These are phyloP conservation scores for Ordospora colligata DNA, from an alignment of 371 early-diverging fungal species.

Conservation along the genomic window DNA sequence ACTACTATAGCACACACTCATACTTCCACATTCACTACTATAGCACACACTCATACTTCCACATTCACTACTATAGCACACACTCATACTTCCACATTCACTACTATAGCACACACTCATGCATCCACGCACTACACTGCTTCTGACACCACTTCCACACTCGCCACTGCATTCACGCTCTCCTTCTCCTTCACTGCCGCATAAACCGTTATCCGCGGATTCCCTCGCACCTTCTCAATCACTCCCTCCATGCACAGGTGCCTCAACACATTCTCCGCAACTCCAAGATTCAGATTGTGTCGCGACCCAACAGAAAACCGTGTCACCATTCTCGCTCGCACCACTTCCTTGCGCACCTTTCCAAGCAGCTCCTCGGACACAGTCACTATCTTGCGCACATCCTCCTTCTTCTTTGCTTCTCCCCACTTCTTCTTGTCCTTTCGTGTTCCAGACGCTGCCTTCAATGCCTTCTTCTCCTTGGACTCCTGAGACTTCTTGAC, in stretches of 20 bases:
- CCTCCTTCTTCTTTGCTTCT: conserved; percentile 47
- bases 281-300: conserved; percentile 49
- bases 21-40: too few relatives aligned
- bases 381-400: conserved; percentile 28
- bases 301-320: conserved; percentile 35
- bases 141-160: too few relatives aligned
- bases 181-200: neutral
- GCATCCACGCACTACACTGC: too few relatives aligned
- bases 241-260: conserved; percentile 34
- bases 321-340: conserved; percentile 44
- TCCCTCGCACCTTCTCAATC: conserved; percentile 23
- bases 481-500: conserved; percentile 53
- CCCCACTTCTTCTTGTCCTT: conserved; percentile 60
- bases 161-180: neutral
- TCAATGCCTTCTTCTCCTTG: conserved; percentile 47
- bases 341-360: conserved; percentile 57
- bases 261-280: conserved; percentile 48
- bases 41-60: too few relatives aligned
- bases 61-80: too few relatives aligned
- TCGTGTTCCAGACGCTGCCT: conserved; percentile 36
- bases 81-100: too few relatives aligned
- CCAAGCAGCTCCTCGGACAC: conserved; percentile 43
- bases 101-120: too few relatives aligned
- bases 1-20: too few relatives aligned
- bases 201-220: conserved; percentile 4